These are phyloP conservation scores for Osmozyma mogii DNA, from an alignment of 805 yeast genomes.

Conservation along the genomic window DNA sequence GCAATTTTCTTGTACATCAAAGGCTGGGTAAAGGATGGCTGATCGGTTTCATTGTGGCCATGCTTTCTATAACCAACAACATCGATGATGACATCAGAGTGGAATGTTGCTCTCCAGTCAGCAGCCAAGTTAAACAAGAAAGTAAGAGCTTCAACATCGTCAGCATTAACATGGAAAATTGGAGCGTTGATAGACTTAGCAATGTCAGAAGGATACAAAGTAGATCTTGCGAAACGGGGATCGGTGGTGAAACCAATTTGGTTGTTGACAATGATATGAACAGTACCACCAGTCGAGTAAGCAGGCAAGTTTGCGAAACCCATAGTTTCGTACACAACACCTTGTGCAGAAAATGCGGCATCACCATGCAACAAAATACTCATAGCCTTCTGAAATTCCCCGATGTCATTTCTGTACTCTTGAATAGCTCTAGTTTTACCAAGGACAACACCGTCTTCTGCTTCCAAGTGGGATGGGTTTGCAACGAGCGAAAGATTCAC, in stretches of 20 bases:
- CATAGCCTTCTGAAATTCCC: slow-evolving; percentile 77
- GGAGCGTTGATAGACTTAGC: slow-evolving; percentile 97
- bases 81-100: slow-evolving; percentile 92
- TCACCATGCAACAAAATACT: slow-evolving; percentile 96
- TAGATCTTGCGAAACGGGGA: slow-evolving; percentile 95
- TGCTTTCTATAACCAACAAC: slow-evolving; percentile 97
- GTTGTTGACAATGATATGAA: slow-evolving; percentile 92
- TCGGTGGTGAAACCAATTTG: slow-evolving; percentile 99
- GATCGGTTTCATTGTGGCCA: slow-evolving; percentile 99
- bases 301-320: slow-evolving; percentile 91
- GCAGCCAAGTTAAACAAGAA: slow-evolving; percentile 95
- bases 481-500: slow-evolving; percentile 95
- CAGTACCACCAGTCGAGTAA: slow-evolving; percentile 96
- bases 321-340: slow-evolving; percentile 98
- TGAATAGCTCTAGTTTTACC: slow-evolving; percentile 97
- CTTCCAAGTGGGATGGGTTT: slow-evolving; percentile 98
- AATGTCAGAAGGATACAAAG: slow-evolving; percentile 95
- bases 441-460: slow-evolving; percentile 97
- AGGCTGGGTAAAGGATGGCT: slow-evolving; percentile 98
- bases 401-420: slow-evolving; percentile 83
- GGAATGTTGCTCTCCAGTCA: slow-evolving; percentile 96
- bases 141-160: slow-evolving; percentile 89
- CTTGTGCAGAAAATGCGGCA: slow-evolving; percentile 98
- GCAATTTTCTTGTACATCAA: slow-evolving; percentile 91
- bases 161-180: slow-evolving; percentile 98